Evolutionary conservation across 441 rosid species (phyloP).

Genomic region (Brassica hybrid): DNA sequence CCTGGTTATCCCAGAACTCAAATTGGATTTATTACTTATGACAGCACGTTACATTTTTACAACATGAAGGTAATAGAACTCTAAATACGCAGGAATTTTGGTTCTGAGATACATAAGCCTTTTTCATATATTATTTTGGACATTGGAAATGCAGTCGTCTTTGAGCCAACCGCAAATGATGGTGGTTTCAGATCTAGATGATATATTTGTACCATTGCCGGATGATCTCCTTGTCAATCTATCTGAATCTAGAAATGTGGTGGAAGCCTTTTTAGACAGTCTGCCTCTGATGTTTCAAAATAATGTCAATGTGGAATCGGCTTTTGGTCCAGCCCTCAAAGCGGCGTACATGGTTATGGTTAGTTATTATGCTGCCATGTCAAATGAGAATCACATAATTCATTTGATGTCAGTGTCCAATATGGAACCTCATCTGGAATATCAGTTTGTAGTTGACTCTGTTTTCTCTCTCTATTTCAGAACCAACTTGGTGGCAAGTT

Average conservation of each 20-base stretch:
- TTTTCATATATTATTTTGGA: slow-evolving; percentile 34
- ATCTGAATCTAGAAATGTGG: slow-evolving; percentile 94
- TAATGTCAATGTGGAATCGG: slow-evolving; percentile 23
- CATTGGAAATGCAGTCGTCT: slow-evolving; percentile 79
- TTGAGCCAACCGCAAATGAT: slow-evolving; percentile 99
- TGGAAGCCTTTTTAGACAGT: slow-evolving; percentile 90
- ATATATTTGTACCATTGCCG: slow-evolving; percentile 89
- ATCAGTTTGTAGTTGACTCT: slow-evolving; percentile 30
- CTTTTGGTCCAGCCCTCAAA: no score
- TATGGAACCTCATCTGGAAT: background rate
- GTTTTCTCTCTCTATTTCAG: slow-evolving; percentile 47
- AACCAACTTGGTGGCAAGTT: slow-evolving; percentile 96
- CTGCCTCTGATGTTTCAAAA: slow-evolving; percentile 96
- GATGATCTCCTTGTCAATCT: slow-evolving; percentile 99
- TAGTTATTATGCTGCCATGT: no score
- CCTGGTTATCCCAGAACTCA: slow-evolving; percentile 98
- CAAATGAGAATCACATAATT: no score
- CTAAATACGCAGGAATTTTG: slow-evolving; percentile 19
- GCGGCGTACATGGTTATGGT: no score
- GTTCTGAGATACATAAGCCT: slow-evolving; percentile 15
- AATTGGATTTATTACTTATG: slow-evolving; percentile 76
- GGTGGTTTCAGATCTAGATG: slow-evolving; percentile 98
- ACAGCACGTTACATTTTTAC: no score
- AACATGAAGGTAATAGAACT: no score
- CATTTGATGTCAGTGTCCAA: no score